These are phyloP conservation scores for Selaginella moellendorffii DNA, from an alignment of 75 land plant species.

Conservation along the genomic window DNA sequence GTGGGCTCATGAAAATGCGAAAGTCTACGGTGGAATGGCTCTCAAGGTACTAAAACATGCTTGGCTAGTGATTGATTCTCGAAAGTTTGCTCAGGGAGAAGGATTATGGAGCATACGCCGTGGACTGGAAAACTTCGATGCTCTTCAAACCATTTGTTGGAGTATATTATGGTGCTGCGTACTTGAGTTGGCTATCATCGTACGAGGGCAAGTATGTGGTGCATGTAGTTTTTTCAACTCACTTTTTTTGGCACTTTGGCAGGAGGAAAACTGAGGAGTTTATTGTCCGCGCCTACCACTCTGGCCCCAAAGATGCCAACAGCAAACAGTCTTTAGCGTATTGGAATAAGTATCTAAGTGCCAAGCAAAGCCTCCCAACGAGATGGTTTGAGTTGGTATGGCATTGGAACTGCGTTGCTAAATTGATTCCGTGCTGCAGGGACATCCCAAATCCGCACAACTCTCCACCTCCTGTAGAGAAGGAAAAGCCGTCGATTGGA, in stretches of 20 bases:
- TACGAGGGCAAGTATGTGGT: constrained; percentile 58
- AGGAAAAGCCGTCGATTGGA: background rate
- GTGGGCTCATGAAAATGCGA: constrained; percentile 67
- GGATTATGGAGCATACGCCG: constrained; percentile 49
- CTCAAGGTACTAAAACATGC: constrained; percentile 28
- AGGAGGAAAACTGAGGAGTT: constrained; percentile 5
- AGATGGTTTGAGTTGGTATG: constrained; percentile 1
- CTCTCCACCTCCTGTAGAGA: background rate
- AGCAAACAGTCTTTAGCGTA: background rate
- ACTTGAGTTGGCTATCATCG: constrained; percentile 60
- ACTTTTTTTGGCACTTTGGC: background rate
- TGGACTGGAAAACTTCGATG: constrained; percentile 34
- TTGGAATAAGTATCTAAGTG: constrained; percentile 2
- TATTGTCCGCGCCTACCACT: background rate
- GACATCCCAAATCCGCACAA: background rate
- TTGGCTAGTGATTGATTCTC: background rate
- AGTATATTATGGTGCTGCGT: constrained; percentile 82
- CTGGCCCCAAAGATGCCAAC: background rate
- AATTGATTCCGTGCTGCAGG: background rate
- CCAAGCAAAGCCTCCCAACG: constrained; percentile 4
- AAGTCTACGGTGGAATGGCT: constrained; percentile 77
- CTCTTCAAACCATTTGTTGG: constrained; percentile 68
- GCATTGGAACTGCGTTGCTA: background rate
- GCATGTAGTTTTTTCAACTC: background rate
- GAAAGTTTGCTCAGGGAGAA: constrained; percentile 1